Evolutionary conservation across 345 rosid species (phyloP).

Genomic region (Citropsis articulata): DNA sequence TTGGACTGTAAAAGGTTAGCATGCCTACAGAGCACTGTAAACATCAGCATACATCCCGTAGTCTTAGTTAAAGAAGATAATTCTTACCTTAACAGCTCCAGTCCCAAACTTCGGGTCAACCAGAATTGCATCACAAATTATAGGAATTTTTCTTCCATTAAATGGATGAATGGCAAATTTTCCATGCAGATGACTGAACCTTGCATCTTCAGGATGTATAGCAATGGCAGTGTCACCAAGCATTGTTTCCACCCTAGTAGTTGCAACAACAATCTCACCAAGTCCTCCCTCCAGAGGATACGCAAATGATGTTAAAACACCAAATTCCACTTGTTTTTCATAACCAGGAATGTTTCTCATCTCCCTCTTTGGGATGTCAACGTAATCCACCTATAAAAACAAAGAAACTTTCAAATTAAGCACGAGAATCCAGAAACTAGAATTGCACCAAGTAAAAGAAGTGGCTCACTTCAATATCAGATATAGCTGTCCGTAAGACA

Average conservation of each 20-base stretch:
- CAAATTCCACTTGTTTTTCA: slow-evolving; percentile 86
- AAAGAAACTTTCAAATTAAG: slow-evolving; percentile 21
- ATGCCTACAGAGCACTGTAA: background rate
- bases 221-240: slow-evolving; percentile 98
- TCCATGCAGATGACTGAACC: slow-evolving; percentile 85
- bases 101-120: slow-evolving; percentile 93
- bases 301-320: slow-evolving; percentile 86
- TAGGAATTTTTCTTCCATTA: slow-evolving; percentile 79
- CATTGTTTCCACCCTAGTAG: slow-evolving; percentile 97
- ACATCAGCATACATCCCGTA: slow-evolving; percentile 9
- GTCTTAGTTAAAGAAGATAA: slow-evolving; percentile 14
- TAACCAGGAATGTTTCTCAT: slow-evolving; percentile 72
- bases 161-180: slow-evolving; percentile 88
- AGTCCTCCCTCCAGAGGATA: slow-evolving; percentile 75
- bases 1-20: slow-evolving; percentile 2
- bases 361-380: slow-evolving; percentile 69
- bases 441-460: slow-evolving; percentile 12
- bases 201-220: slow-evolving; percentile 80
- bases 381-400: slow-evolving; percentile 70
- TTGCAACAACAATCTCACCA: slow-evolving; percentile 94
- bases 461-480: slow-evolving; percentile 75
- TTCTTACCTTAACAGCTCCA: slow-evolving; percentile 89
- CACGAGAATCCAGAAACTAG: slow-evolving; percentile 15
- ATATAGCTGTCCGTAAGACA: slow-evolving; percentile 75
- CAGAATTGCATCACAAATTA: slow-evolving; percentile 72